Conservation (phyloP, 352 stramenopile genomes). For the Thalassiosira mediterranea region DNA sequence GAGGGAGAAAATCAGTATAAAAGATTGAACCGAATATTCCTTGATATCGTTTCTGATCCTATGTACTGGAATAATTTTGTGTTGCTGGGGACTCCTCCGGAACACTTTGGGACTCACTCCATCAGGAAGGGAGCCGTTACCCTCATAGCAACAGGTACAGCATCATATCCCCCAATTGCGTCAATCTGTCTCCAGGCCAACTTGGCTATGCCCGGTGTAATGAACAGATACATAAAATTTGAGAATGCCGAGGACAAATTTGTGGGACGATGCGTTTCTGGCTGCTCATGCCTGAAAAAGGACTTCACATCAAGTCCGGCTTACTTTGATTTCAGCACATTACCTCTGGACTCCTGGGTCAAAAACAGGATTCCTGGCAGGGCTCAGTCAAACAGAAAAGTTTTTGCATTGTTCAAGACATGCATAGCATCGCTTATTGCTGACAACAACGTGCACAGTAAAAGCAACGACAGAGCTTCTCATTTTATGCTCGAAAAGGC, state of each 20-base stretch:
- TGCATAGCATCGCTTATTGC: conserved; percentile 6
- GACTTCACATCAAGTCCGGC: conserved; percentile 22
- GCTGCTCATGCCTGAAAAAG: conserved; percentile 1
- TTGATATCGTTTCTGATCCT: not conserved
- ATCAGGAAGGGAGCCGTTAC: conserved; percentile 35
- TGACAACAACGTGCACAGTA: conserved; percentile 1
- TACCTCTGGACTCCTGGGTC: conserved; percentile 8
- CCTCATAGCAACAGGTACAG: conserved; percentile 13
- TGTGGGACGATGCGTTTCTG: conserved; percentile 29
- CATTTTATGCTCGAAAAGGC: conserved; percentile 10
- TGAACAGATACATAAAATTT: conserved; percentile 38
- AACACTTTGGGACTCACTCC: conserved; percentile 41
- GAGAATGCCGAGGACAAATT: conserved; percentile 42
- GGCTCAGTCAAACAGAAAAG: conserved; percentile 13
- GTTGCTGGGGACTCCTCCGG: conserved; percentile 12
- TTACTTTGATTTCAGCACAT: conserved; percentile 44
- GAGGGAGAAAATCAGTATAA: conserved; percentile 26
- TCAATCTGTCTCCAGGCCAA: conserved; percentile 40
- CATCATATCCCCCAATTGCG: conserved; percentile 23
- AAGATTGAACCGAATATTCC: conserved; percentile 22
- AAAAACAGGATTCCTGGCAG: conserved; percentile 9
- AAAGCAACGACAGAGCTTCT: conserved; percentile 19
- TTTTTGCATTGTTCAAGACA: conserved; percentile 26
- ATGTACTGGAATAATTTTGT: not conserved
- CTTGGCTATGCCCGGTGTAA: conserved; percentile 35